Conservation (phyloP, 208 protist species). For the Trypanosoma rangeli region DNA sequence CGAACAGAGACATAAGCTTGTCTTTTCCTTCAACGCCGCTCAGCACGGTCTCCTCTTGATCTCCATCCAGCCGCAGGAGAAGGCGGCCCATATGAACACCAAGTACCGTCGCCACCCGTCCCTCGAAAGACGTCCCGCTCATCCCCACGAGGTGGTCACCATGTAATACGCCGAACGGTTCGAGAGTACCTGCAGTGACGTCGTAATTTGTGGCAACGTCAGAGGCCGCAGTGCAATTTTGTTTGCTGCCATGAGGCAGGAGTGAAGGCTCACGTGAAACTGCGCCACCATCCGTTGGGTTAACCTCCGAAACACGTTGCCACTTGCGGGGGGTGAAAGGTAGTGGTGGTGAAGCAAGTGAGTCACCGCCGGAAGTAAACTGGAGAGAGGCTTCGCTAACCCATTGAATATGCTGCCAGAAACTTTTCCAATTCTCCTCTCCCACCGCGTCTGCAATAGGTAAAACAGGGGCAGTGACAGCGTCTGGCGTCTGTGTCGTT, state of each 20-base stretch:
- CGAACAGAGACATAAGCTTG: conserved; percentile 33
- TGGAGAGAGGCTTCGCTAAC: not conserved
- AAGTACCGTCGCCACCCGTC: conserved; percentile 21
- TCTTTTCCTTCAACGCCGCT: conserved; percentile 14
- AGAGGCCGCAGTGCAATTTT: conserved; percentile 40
- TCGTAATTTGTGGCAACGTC: conserved; percentile 42
- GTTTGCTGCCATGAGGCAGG: conserved; percentile 28
- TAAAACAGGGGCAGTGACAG: not conserved
- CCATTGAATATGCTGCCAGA: not conserved
- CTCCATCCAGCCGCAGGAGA: conserved; percentile 45
- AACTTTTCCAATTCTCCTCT: not conserved
- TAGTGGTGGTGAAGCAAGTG: not conserved
- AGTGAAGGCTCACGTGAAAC: conserved; percentile 13
- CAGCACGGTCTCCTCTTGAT: conserved; percentile 29
- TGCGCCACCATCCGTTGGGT: not conserved
- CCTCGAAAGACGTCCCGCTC: conserved; percentile 1
- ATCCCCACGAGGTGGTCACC: conserved; percentile 33
- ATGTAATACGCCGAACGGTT: conserved; percentile 46
- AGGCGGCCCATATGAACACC: conserved; percentile 39
- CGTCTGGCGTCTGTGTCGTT: not conserved
- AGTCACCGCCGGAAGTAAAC: not conserved
- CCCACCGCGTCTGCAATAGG: not conserved
- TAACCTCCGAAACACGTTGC: not conserved
- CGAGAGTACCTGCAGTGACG: conserved; percentile 21
- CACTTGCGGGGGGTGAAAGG: conserved; percentile 9